Percentiles rank a stretch among this genome's conserved stretches.
Conservation (phyloP, 345 rosid species). For the Gynandropsis gynandra region DNA sequence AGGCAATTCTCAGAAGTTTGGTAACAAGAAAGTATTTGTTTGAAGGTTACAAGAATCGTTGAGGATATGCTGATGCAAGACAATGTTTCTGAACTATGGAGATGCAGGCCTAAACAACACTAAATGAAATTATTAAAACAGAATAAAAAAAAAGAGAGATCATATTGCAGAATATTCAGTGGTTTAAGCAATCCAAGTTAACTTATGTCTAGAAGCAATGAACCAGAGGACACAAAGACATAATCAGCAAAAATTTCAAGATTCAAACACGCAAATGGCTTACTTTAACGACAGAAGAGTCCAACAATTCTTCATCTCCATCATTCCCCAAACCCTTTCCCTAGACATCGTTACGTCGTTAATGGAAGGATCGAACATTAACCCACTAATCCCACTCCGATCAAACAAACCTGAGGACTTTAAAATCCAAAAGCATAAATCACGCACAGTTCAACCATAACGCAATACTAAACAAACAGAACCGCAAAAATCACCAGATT, state of each 20-base stretch:
- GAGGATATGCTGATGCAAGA: conserved; percentile 2
- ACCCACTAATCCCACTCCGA: no score
- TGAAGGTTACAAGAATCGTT: background rate
- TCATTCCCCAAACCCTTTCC: conserved; percentile 27
- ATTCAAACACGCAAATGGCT: conserved; percentile 3
- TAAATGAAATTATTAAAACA: conserved; percentile 3
- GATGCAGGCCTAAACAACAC: background rate
- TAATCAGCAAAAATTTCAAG: background rate
- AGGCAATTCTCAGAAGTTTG: no score
- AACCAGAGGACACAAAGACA: background rate
- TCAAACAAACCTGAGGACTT: no score
- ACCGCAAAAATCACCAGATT: no score
- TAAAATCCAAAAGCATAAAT: no score
- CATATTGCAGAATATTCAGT: background rate
- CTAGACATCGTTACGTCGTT: conserved; percentile 28
- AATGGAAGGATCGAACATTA: no score
- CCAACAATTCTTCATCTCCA: conserved; percentile 21
- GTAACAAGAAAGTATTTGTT: background rate
- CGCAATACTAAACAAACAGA: no score
- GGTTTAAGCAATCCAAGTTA: conserved; percentile 1
- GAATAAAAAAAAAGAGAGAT: background rate
- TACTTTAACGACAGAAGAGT: conserved; percentile 33
- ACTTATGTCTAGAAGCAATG: background rate
- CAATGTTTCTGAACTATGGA: background rate
- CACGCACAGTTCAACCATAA: no score